A percentile compares a stretch with the other conserved stretches of the same genome.
phyloP scores from a whole-genome alignment of 2,329 filamentous ascomycete species.

The Pseudogymnoascus sp. region DNA sequence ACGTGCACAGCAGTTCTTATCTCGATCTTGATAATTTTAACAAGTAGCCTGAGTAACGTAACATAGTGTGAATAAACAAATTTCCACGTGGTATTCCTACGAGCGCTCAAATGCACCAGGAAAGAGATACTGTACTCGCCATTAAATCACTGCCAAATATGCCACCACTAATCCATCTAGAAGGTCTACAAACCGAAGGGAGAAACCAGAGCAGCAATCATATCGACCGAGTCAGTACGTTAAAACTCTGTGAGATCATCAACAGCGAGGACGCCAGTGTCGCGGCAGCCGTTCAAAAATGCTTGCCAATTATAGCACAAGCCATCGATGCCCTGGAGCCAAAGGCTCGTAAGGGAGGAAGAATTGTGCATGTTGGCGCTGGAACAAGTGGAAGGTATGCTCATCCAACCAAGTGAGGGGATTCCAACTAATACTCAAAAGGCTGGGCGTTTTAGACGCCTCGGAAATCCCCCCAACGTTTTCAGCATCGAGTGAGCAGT shows the following conservation, averaged over 20 bases:
- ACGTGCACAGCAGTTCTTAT: not conserved
- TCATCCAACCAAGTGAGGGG: not conserved
- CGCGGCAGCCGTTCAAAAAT: slow-evolving; percentile 26
- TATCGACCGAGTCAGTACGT: slow-evolving; percentile 32
- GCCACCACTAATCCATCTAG: slow-evolving; percentile 16
- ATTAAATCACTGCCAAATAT: not conserved
- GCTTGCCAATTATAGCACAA: slow-evolving; percentile 28
- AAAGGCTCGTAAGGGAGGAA: slow-evolving; percentile 29
- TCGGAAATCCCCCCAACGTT: slow-evolving; percentile 38
- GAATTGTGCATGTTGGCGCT: slow-evolving; percentile 35
- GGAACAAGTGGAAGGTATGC: slow-evolving; percentile 37
- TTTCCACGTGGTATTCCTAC: not conserved
- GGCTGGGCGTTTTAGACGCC: slow-evolving; percentile 35
- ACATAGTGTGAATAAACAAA: not conserved
- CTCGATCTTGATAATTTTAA: not conserved
- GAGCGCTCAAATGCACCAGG: not conserved
- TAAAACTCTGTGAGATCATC: slow-evolving; percentile 33
- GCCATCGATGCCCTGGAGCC: slow-evolving; percentile 29
- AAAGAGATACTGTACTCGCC: not conserved
- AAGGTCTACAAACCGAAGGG: slow-evolving; percentile 32
- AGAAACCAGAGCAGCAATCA: slow-evolving; percentile 29
- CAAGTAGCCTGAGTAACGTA: not conserved
- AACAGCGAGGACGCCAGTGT: slow-evolving; percentile 32
- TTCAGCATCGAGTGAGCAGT: slow-evolving; percentile 33
- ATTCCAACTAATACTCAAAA: slow-evolving; percentile 14